These are phyloP conservation scores for Biscogniauxia marginata DNA, from an alignment of 2,329 filamentous ascomycete genomes.

Conservation along the genomic window DNA sequence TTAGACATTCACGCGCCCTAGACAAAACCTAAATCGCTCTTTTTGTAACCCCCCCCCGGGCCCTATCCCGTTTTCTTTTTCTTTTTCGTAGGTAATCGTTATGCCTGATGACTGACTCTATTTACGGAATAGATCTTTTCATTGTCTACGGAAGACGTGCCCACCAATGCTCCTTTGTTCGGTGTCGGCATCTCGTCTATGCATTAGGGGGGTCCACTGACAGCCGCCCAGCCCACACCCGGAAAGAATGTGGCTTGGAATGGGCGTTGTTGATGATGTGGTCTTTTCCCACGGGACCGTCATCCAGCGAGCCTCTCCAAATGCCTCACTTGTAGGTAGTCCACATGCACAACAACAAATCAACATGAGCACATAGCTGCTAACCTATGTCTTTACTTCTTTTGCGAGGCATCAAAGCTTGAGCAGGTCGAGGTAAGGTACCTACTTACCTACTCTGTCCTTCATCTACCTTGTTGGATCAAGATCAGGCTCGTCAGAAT, in stretches of 20 bases:
- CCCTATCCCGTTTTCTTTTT: no score
- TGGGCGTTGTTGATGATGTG: conserved; percentile 14
- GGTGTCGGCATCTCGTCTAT: neutral
- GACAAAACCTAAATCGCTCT: neutral
- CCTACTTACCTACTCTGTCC: no score
- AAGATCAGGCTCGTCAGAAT: neutral
- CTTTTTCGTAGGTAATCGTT: no score
- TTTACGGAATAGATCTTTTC: neutral
- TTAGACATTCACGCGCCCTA: neutral
- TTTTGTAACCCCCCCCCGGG: neutral
- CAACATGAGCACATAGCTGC: neutral
- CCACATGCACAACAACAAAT: neutral
- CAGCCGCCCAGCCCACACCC: neutral
- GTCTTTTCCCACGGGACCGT: conserved; percentile 9
- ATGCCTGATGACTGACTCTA: no score
- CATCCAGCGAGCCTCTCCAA: neutral
- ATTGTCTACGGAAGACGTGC: neutral
- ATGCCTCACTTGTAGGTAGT: neutral
- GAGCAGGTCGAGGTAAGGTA: neutral
- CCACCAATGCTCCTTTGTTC: neutral
- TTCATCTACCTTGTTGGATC: neutral
- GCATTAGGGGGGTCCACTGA: neutral
- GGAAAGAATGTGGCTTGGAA: conserved; percentile 17
- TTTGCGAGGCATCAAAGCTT: neutral
- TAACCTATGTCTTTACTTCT: neutral